Base-by-base conservation (phyloP, 352 stramenopile genomes). In the Phytophthora syringae region DNA sequence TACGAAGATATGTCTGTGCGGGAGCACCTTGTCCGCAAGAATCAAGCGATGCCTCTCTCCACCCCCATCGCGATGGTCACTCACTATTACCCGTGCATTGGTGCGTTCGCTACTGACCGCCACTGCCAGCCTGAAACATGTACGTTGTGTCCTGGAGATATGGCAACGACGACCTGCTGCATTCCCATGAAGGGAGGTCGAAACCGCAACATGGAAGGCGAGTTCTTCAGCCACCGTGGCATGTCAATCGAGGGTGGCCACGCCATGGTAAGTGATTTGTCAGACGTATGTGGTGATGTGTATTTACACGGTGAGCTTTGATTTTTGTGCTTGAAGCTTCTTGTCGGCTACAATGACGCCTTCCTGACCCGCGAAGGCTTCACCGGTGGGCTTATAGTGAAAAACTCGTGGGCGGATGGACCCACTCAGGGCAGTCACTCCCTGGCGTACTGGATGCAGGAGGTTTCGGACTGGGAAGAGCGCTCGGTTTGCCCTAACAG, bases 151-250 rank as follows among this genome's bases (percentile, higher is more conserved):
- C 85, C 83, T 12, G 78, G 78, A 11, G 79, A 92, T 16, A 84
- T 94, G 78, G 67, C 80, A 15, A 89, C 83, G 39, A 92, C 85
- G 10, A 92, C 82, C n/a, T 94, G 85, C 56, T 94, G 85, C 48
- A 74, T 94, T 40, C 83, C 85, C 10, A 64, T 91, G 16, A 88
- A 84, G 43, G 82, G 80, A 42, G 78, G 86, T 6, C 77, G 64
- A 60, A 92, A 89, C 49, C 80, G 79, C 52, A 94, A 94, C 70
- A 92, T 94, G 83, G 83, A 94, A 58, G 86, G 83, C 39, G 86
- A 94, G 54, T 94, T 91, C 67, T 92, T 92, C 68, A 90, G 79
- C 48, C 83, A 92, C 57, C 80, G 77, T 30, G 80, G 83, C 7
- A 92, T 92, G 80, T 90, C 82, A 16, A 91, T 92, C 52, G 86